Conservation (phyloP, 2,329 filamentous ascomycete genomes). For the Apiospora aurea region DNA sequence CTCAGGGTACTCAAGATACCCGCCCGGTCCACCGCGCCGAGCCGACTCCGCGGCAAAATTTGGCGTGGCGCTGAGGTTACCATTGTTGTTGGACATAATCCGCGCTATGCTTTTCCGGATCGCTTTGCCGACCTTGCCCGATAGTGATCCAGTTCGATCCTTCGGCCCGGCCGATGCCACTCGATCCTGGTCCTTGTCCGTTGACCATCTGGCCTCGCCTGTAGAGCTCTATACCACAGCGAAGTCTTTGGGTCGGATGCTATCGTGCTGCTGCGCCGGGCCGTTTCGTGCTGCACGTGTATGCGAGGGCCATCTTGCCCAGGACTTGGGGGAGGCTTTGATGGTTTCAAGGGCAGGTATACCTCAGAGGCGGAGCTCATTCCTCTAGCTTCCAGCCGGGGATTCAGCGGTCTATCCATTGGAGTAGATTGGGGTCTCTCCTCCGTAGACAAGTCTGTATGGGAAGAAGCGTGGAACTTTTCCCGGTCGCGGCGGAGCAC, state of each 20-base stretch:
- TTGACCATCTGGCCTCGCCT: slow-evolving; percentile 27
- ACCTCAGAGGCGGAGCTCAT: not conserved
- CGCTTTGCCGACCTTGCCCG: slow-evolving; percentile 35
- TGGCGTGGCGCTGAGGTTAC: not conserved
- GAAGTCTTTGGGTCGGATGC: slow-evolving; percentile 38
- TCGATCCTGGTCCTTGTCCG: not conserved
- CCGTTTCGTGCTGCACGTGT: slow-evolving; percentile 39
- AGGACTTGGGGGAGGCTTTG: slow-evolving; percentile 41
- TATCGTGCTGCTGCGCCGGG: slow-evolving; percentile 37
- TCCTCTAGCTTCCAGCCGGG: not conserved
- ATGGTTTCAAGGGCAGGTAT: slow-evolving; percentile 6
- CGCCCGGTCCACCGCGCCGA: not conserved
- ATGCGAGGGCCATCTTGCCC: slow-evolving; percentile 45
- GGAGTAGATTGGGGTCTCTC: not conserved
- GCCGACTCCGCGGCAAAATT: not conserved
- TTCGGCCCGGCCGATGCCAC: slow-evolving; percentile 24
- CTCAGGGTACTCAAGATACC: slow-evolving; percentile 44
- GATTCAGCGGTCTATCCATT: not conserved
- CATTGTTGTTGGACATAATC: slow-evolving; percentile 31
- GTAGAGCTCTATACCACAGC: slow-evolving; percentile 24
- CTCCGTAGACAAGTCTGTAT: not conserved
- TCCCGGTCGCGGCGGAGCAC: not conserved
- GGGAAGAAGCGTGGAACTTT: not conserved
- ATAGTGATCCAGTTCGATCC: slow-evolving; percentile 32
- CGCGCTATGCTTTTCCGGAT: slow-evolving; percentile 37